Evolutionary conservation across 2,329 filamentous ascomycete genomes (phyloP).

Genomic region (Colletotrichum theobromicola): DNA sequence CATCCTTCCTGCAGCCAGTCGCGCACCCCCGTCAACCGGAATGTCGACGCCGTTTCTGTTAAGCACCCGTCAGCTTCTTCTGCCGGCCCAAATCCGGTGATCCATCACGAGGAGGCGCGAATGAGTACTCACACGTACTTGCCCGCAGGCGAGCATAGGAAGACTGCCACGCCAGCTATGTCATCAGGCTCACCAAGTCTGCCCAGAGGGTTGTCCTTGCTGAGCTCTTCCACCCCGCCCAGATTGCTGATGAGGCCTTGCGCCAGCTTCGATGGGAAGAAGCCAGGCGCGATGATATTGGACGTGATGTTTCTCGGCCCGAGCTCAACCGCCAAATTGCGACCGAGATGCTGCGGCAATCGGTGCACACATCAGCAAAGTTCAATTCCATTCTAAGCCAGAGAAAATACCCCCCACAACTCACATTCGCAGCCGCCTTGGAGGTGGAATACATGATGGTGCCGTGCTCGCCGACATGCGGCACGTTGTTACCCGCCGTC

Average conservation of each 20-base stretch:
- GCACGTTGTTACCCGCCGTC: constrained; percentile 68
- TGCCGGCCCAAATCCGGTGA: neutral
- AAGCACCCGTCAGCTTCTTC: neutral
- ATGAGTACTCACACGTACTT: constrained; percentile 48
- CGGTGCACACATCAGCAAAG: neutral
- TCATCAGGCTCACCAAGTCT: constrained; percentile 63
- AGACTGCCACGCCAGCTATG: constrained; percentile 65
- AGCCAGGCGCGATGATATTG: constrained; percentile 72
- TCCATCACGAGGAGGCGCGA: neutral
- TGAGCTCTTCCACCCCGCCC: constrained; percentile 60
- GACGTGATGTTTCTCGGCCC: constrained; percentile 68
- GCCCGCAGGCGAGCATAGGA: constrained; percentile 56
- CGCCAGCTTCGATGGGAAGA: constrained; percentile 74
- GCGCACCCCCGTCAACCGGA: constrained; percentile 36
- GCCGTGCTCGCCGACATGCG: constrained; percentile 62
- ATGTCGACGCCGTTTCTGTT: constrained; percentile 41
- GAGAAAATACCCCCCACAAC: neutral
- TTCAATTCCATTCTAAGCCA: neutral
- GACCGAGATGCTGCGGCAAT: constrained; percentile 55
- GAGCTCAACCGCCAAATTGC: constrained; percentile 72
- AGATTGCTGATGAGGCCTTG: constrained; percentile 65
- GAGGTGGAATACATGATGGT: constrained; percentile 72
- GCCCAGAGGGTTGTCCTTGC: constrained; percentile 56
- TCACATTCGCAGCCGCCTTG: constrained; percentile 65
- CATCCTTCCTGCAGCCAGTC: constrained; percentile 31